Evolutionary conservation across 495 filamentous ascomycete species (phyloP), one percentile per base, ranked within the genome.

Genomic region (Penicillium daleae): DNA sequence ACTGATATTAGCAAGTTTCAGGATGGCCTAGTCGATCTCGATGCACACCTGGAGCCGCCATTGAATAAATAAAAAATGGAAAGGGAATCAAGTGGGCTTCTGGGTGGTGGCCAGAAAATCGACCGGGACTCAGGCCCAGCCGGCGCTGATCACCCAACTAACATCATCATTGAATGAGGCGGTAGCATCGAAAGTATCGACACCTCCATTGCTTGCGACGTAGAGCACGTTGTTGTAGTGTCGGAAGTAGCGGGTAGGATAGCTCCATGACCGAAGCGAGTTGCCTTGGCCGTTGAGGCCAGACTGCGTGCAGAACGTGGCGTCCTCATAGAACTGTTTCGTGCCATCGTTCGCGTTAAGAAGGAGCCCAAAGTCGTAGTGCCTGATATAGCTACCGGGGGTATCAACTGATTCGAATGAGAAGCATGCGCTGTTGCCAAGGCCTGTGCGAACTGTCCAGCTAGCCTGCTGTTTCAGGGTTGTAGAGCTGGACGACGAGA

Each of bases 341-440:
- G 72, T 76, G 59, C 77, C 76, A 61, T 85, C 84, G 60, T 77
- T 76, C 53, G 78, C 78, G 53, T 75, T 74, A 44, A 85, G 60
- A 57, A 70, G 21, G 46, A 85, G 79, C 17, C 0, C 76, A 50
- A 83, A 85, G 68, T 78, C 66, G 62, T 70, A 71, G 74, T 85
- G 83, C 1, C 84, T 78, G 19, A 86, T 79, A 66, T 71, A 86
- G 73, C 82, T 83, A 21, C 83, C 83, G 22, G 83, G 71, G 3
- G 81, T 82, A 61, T 86, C 84, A 6, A 60, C 60, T 32, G 83
- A 83, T 78, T 86, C 84, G 66, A 86, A 86, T 0, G 83, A 85
- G 72, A 68, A 79, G 69, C 84, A 86, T 31, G 19, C 82, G 69
- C 74, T 79, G 64, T 85, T 82, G 33, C 58, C 79, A 29, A 86